phyloP scores from a whole-genome alignment of 306 rosid genomes.

The Acacia acuminata region DNA sequence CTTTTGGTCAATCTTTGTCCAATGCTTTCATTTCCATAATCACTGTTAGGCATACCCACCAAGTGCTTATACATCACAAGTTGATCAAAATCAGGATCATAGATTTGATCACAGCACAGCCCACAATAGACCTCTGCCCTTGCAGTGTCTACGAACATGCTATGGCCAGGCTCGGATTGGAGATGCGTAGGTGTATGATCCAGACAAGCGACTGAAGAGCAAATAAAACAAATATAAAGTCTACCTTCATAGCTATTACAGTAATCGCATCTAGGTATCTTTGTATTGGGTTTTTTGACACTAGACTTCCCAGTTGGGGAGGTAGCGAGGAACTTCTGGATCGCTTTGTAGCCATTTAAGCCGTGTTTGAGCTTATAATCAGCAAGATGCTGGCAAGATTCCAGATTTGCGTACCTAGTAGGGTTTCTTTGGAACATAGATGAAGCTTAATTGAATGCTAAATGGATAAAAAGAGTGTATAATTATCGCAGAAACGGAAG shows the following conservation, averaged over 20 bases:
- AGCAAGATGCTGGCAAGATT: slow-evolving; percentile 74
- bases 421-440: slow-evolving; percentile 63
- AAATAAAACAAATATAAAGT: slow-evolving; percentile 68
- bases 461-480: slow-evolving; percentile 9
- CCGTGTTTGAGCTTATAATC: slow-evolving; percentile 84
- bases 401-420: slow-evolving; percentile 65
- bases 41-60: slow-evolving; percentile 31
- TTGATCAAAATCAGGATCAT: slow-evolving; percentile 87
- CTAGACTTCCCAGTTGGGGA: slow-evolving; percentile 67
- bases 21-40: slow-evolving; percentile 52
- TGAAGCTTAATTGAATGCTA: slow-evolving; percentile 32
- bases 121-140: slow-evolving; percentile 91
- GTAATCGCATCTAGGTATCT: slow-evolving; percentile 67
- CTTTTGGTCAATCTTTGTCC: slow-evolving; percentile 84
- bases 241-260: slow-evolving; percentile 73
- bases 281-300: slow-evolving; percentile 49
- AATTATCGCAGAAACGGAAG: slow-evolving; percentile 29
- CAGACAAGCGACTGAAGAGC: slow-evolving; percentile 70
- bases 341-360: slow-evolving; percentile 63
- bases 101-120: slow-evolving; percentile 78
- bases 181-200: slow-evolving; percentile 62
- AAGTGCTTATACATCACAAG: slow-evolving; percentile 61
- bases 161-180: slow-evolving; percentile 56
- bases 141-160: slow-evolving; percentile 67
- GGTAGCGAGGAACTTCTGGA: slow-evolving; percentile 61